These are phyloP conservation scores for Metschnikowia gelsemii DNA, from an alignment of 805 yeast genomes.

Conservation along the genomic window DNA sequence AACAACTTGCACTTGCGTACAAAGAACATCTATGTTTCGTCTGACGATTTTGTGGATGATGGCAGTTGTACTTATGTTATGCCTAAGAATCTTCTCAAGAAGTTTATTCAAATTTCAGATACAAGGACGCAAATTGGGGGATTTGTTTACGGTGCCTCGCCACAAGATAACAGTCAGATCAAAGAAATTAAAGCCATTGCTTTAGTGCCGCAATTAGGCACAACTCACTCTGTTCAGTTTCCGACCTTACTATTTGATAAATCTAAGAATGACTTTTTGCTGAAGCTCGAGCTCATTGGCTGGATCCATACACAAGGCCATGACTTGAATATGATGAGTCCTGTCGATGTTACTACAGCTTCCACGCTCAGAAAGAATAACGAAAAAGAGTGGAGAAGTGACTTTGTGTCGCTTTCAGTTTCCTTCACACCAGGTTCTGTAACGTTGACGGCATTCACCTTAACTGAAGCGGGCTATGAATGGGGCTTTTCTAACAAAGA, in stretches of 20 bases:
- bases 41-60: slow-evolving; percentile 51
- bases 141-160: slow-evolving; percentile 74
- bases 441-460: slow-evolving; percentile 63
- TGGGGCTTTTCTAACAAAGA: slow-evolving; percentile 78
- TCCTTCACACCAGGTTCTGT: slow-evolving; percentile 83
- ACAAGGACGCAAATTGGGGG: slow-evolving; percentile 81
- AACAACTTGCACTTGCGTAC: slow-evolving; percentile 70
- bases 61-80: slow-evolving; percentile 66
- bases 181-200: slow-evolving; percentile 77
- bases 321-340: slow-evolving; percentile 60
- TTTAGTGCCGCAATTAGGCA: slow-evolving; percentile 86
- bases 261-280: slow-evolving; percentile 32
- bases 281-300: slow-evolving; percentile 74
- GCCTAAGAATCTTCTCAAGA: slow-evolving; percentile 77
- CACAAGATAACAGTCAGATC: slow-evolving; percentile 65
- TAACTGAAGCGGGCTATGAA: slow-evolving; percentile 61
- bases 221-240: slow-evolving; percentile 60
- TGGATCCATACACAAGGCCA: slow-evolving; percentile 90
- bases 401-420: slow-evolving; percentile 59
- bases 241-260: slow-evolving; percentile 47
- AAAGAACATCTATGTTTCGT: slow-evolving; percentile 65
- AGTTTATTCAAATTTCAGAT: slow-evolving; percentile 79
- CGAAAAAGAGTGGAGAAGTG: slow-evolving; percentile 38
- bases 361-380: slow-evolving; percentile 40
- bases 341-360: slow-evolving; percentile 69